Conservation (phyloP, 768 basidiomycete species). For the Macrolepiota albuminosa region DNA sequence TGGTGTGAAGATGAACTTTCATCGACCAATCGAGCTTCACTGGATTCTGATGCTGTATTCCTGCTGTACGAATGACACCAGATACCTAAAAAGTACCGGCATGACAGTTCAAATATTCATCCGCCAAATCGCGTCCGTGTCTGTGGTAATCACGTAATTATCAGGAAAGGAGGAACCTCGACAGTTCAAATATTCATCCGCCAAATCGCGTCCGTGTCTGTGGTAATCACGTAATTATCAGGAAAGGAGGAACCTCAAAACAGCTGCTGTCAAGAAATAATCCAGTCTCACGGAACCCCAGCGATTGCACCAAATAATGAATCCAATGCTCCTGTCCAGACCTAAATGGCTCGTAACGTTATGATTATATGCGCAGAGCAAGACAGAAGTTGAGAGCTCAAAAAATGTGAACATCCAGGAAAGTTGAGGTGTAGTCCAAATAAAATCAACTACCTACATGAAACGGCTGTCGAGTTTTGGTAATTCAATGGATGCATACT, state of each 20-base stretch:
- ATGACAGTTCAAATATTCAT: background rate
- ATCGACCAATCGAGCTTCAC: background rate
- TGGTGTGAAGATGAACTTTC: too few relatives aligned
- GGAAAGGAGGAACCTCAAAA: background rate
- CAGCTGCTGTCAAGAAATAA: background rate
- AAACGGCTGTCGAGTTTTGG: background rate
- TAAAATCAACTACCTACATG: background rate
- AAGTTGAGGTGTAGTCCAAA: background rate
- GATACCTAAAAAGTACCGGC: background rate
- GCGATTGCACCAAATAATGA: background rate
- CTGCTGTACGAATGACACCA: background rate
- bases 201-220: background rate
- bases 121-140: background rate
- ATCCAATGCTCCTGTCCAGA: background rate
- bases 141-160: background rate
- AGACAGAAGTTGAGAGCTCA: background rate
- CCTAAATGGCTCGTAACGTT: background rate
- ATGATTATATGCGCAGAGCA: background rate
- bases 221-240: background rate
- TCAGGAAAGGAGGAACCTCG: background rate
- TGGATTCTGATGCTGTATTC: background rate
- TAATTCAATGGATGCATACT: background rate
- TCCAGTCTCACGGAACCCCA: background rate
- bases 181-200: background rate
- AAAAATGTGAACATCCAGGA: background rate